Percentiles rank a stretch among this genome's conserved stretches.
These are phyloP conservation scores for Adenanthera pavonina DNA, from an alignment of 306 rosid genomes.

Conservation along the genomic window DNA sequence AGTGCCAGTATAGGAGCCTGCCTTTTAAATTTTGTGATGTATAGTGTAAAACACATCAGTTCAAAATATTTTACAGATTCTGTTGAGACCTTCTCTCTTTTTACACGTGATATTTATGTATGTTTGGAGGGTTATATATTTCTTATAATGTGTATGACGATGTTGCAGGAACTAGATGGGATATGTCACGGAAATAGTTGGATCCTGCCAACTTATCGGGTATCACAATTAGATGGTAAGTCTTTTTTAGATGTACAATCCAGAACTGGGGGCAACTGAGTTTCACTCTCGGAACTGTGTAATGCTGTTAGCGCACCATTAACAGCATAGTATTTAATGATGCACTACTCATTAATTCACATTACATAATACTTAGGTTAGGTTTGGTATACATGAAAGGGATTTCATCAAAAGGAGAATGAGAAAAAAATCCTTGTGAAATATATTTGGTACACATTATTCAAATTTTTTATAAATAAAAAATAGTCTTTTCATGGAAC, in stretches of 20 bases:
- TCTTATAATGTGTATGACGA: background rate
- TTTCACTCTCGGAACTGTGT: background rate
- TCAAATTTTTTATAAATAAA: no score
- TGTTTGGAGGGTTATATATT: no score
- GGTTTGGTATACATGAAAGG: no score
- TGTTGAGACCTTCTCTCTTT: no score
- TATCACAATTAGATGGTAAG: constrained; percentile 59
- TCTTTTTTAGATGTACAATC: constrained; percentile 13
- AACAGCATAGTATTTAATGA: background rate
- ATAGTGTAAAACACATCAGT: constrained; percentile 13
- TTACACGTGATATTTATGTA: no score
- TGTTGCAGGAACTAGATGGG: constrained; percentile 51
- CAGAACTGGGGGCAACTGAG: background rate
- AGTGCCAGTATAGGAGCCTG: constrained; percentile 4
- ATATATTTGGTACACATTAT: no score
- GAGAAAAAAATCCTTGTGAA: no score
- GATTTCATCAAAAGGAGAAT: no score
- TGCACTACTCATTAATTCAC: constrained; percentile 20
- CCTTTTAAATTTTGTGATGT: constrained; percentile 8
- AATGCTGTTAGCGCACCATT: constrained; percentile 19
- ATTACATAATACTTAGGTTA: background rate
- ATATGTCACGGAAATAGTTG: constrained; percentile 52
- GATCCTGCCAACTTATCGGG: constrained; percentile 62
- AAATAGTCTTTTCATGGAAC: no score
- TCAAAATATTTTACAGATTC: background rate